These are phyloP conservation scores for Solanum gandarillasii DNA, from an alignment of 257 asterid species.

Conservation along the genomic window DNA sequence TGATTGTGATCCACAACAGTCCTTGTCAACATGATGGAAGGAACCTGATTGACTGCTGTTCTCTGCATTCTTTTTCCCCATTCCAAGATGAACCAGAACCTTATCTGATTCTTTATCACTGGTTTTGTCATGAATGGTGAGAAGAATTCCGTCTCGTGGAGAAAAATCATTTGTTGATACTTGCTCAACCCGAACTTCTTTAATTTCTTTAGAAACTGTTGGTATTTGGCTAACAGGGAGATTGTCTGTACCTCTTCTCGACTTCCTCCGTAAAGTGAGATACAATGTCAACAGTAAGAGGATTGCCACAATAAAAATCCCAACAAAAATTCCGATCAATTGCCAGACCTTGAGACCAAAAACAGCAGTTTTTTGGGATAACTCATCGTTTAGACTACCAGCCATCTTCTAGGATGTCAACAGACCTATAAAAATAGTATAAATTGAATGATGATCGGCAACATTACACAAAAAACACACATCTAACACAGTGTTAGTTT, in stretches of 20 bases:
- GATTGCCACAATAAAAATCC: constrained; percentile 51
- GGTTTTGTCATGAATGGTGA: constrained; percentile 69
- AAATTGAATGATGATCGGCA: background rate
- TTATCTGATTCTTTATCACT: constrained; percentile 69
- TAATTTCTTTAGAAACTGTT: constrained; percentile 68
- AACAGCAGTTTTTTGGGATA: constrained; percentile 50
- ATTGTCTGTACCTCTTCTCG: constrained; percentile 33
- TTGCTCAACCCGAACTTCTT: constrained; percentile 85
- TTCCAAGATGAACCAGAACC: constrained; percentile 63
- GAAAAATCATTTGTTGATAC: constrained; percentile 45
- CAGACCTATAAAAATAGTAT: constrained; percentile 24
- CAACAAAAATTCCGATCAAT: constrained; percentile 72
- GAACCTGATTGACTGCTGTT: constrained; percentile 57
- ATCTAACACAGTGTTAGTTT: background rate
- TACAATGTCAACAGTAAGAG: constrained; percentile 52
- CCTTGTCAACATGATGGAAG: constrained; percentile 53
- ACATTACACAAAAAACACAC: background rate
- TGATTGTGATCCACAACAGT: constrained; percentile 56
- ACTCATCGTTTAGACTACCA: constrained; percentile 58
- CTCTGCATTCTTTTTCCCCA: constrained; percentile 54
- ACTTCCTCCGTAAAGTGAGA: constrained; percentile 65
- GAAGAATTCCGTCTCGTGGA: constrained; percentile 71
- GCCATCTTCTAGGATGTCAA: constrained; percentile 44
- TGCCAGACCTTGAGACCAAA: constrained; percentile 86
- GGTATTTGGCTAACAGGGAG: constrained; percentile 70